Base-by-base conservation (phyloP, 345 rosid genomes). In the Corchorus olitorius region DNA sequence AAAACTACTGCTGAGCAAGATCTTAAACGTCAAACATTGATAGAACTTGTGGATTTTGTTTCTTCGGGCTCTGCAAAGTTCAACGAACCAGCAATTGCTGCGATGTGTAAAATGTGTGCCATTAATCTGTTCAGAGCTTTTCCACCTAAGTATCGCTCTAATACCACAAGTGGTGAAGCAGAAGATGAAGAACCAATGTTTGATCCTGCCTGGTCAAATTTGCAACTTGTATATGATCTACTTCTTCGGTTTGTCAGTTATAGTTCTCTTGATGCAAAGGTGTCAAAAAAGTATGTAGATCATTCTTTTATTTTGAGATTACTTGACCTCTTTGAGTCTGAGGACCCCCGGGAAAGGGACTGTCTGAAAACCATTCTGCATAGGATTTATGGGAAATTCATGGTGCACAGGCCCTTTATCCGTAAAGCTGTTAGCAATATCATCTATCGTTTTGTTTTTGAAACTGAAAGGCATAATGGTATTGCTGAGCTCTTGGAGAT, bases 301-400 rank as follows among this genome's bases (percentile, higher is more conserved):
- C 91, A 88, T 78, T 83, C 88, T 41, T 92, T 90, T 75, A 56
- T 92, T 19, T 67, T 77, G 78, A 85, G 81, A 84, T 72, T 92
- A 78, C 93, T 92, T 37, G 92, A 92, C 37, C 92, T 92, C 76
- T 92, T 92, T 19, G 97, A 90, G 70, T 92, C 97, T 4, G 97
- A 88, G 75, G 97, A 92, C 70, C 97, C 94, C 6, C 82, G 97
- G 77, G 97, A 92, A 76, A 87, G 93, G 82, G 94, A 92, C 74
- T 83, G 87, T 81, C 83, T 92, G 84, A 92, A 92, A 79, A 92
- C 94, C 22, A 86, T 92, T 77, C 84, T 92, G 54, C 97, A 92
- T 61, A 84, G 89, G 73, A 78, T 87, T 71, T 92, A 92, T 62
- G 93, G 93, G 65, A 92, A 87, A 78, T 92, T 92, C 79, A 92